Evolutionary conservation across 495 filamentous ascomycete species (phyloP).

Genomic region (Venustampulla echinocandica): DNA sequence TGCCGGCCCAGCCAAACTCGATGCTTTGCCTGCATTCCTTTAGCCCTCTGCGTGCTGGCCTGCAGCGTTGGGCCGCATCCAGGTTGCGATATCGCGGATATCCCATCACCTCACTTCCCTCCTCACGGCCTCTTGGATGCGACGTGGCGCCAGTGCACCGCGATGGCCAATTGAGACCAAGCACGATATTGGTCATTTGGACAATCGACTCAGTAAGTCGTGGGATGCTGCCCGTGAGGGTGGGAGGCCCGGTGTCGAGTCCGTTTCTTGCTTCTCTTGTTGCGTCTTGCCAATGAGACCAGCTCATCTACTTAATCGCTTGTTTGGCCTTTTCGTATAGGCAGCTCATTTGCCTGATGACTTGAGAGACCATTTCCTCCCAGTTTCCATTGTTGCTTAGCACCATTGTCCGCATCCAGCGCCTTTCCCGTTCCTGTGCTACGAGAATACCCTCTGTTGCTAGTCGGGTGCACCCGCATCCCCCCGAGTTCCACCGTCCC

Average conservation of each 20-base stretch:
- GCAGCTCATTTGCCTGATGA: constrained; percentile 10
- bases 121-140: constrained; percentile 24
- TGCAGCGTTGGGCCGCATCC: constrained; percentile 27
- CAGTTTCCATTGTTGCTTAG: neutral
- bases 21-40: constrained; percentile 15
- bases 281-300: constrained; percentile 28
- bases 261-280: constrained; percentile 15
- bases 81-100: constrained; percentile 25
- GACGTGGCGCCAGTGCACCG: constrained; percentile 44
- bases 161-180: constrained; percentile 29
- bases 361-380: neutral
- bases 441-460: constrained; percentile 4
- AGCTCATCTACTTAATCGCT: constrained; percentile 22
- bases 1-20: constrained; percentile 12
- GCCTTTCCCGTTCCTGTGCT: constrained; percentile 7
- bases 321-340: constrained; percentile 17
- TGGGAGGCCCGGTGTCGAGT: constrained; percentile 15
- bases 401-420: constrained; percentile 6
- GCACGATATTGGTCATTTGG: constrained; percentile 37
- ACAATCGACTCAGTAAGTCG: constrained; percentile 29
- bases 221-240: constrained; percentile 25
- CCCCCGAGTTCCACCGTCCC: constrained; percentile 14
- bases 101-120: constrained; percentile 23
- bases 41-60: constrained; percentile 25
- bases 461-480: constrained; percentile 17